Conservation (phyloP, 495 filamentous ascomycete species). For the Neohortaea acidophila region DNA sequence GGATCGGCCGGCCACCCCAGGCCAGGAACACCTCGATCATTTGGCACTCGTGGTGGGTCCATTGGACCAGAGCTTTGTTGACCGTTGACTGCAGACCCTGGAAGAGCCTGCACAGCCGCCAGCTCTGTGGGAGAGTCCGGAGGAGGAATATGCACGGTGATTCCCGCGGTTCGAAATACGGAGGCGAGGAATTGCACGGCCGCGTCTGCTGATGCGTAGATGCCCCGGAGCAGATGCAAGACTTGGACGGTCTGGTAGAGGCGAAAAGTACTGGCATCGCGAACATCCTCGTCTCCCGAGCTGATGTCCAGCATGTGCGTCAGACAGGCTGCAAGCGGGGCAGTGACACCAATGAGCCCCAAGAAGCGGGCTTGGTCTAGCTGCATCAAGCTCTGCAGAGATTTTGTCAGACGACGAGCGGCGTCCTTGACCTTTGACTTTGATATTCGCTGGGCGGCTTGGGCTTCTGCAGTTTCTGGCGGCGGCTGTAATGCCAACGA, state of each 20-base stretch:
- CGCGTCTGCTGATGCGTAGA: slow-evolving; percentile 72
- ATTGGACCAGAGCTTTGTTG: no score
- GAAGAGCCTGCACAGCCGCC: no score
- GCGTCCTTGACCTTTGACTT: slow-evolving; percentile 62
- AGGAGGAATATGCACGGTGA: slow-evolving; percentile 20
- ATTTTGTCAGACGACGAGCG: slow-evolving; percentile 59
- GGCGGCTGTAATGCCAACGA: slow-evolving; percentile 55
- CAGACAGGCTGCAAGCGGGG: slow-evolving; percentile 76
- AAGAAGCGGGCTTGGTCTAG: slow-evolving; percentile 56
- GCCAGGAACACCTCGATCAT: no score
- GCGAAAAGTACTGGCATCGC: slow-evolving; percentile 49
- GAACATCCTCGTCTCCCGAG: slow-evolving; percentile 47
- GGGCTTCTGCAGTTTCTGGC: slow-evolving; percentile 34
- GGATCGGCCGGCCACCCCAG: no score
- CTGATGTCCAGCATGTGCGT: slow-evolving; percentile 81
- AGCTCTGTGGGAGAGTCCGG: background rate
- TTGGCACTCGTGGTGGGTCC: no score
- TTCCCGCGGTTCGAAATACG: slow-evolving; percentile 61
- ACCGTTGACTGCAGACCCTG: no score
- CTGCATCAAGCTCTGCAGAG: slow-evolving; percentile 53
- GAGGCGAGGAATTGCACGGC: slow-evolving; percentile 71
- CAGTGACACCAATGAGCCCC: slow-evolving; percentile 75
- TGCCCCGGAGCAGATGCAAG: slow-evolving; percentile 59
- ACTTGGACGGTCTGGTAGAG: slow-evolving; percentile 74
- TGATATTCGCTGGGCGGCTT: slow-evolving; percentile 33